A percentile compares a stretch with the other conserved stretches of the same genome.
These are phyloP conservation scores for Colletotrichum sp. DNA, from an alignment of 2,329 filamentous ascomycete genomes.

Conservation along the genomic window DNA sequence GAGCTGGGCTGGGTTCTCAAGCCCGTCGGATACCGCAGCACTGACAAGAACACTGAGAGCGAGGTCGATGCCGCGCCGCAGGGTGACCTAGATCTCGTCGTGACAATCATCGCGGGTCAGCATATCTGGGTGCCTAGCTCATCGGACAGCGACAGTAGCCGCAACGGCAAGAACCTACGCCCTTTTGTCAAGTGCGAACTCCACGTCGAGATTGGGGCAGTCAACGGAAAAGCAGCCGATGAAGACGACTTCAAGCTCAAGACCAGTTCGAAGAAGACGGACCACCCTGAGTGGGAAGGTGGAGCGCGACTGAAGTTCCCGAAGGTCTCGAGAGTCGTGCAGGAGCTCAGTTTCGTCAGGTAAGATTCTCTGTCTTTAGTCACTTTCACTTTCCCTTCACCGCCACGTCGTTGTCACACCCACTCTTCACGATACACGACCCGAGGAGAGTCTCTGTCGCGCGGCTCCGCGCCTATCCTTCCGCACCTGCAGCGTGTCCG, in stretches of 20 bases:
- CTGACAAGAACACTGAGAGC: conserved; percentile 40
- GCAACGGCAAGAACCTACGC: conserved; percentile 50
- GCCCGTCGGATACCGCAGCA: conserved; percentile 72
- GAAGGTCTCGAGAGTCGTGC: conserved; percentile 63
- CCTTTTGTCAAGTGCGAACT: conserved; percentile 82
- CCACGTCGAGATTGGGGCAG: conserved; percentile 71
- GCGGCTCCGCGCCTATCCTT: conserved; percentile 5
- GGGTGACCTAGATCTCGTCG: conserved; percentile 67
- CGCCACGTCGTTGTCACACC: conserved; percentile 4
- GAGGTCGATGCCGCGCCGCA: conserved; percentile 52
- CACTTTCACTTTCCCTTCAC: neutral
- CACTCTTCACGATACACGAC: neutral
- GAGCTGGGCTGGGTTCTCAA: conserved; percentile 87
- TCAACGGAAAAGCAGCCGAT: conserved; percentile 41
- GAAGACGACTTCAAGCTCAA: conserved; percentile 64
- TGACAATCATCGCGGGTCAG: conserved; percentile 80
- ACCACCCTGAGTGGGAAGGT: conserved; percentile 65
- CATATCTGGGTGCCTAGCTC: conserved; percentile 66
- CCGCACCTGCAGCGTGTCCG: neutral
- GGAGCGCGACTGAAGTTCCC: conserved; percentile 64
- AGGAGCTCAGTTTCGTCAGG: conserved; percentile 76
- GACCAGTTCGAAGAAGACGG: conserved; percentile 59
- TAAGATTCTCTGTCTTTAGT: conserved; percentile 44
- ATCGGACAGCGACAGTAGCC: conserved; percentile 30
- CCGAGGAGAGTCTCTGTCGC: neutral